Conservation (phyloP, 2,329 filamentous ascomycete genomes). For the Epichloe typhina region DNA sequence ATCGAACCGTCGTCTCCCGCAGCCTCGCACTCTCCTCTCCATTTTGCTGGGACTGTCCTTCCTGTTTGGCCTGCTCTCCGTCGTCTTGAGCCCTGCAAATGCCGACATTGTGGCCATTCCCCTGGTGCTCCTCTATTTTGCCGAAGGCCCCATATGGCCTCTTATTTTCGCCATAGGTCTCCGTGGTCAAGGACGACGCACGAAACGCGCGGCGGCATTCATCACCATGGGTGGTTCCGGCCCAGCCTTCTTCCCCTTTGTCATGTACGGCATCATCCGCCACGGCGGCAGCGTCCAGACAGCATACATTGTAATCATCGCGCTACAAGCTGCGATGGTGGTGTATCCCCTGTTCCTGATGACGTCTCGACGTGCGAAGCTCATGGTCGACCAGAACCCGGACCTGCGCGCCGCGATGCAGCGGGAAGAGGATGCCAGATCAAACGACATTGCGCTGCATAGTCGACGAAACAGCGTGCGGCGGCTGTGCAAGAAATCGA, state of each 20-base stretch:
- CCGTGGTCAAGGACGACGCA: slow-evolving; percentile 65
- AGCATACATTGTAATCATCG: slow-evolving; percentile 51
- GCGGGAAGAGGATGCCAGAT: slow-evolving; percentile 10
- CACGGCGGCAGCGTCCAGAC: slow-evolving; percentile 46
- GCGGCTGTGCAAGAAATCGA: slow-evolving; percentile 8
- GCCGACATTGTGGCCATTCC: slow-evolving; percentile 43
- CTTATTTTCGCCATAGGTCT: slow-evolving; percentile 70
- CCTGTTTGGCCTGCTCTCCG: slow-evolving; percentile 36
- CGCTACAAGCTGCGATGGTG: slow-evolving; percentile 31
- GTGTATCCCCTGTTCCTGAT: slow-evolving; percentile 37
- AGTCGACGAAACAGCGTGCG: slow-evolving; percentile 8
- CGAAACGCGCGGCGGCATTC: slow-evolving; percentile 64
- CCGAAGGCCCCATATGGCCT: slow-evolving; percentile 72
- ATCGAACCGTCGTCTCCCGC: slow-evolving; percentile 36
- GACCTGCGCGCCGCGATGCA: slow-evolving; percentile 10
- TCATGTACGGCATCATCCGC: slow-evolving; percentile 55
- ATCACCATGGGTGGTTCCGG: slow-evolving; percentile 66
- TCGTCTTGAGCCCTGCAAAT: slow-evolving; percentile 30
- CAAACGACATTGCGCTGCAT: slow-evolving; percentile 7
- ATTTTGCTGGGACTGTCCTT: slow-evolving; percentile 49
- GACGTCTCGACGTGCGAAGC: slow-evolving; percentile 31
- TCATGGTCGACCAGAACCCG: slow-evolving; percentile 25
- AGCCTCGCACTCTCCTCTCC: slow-evolving; percentile 56
- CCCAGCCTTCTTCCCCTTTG: slow-evolving; percentile 60
- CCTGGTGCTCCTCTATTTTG: slow-evolving; percentile 60